Base-by-base conservation (phyloP, 148 eudicot genomes). In the Arctostaphylos glauca region DNA sequence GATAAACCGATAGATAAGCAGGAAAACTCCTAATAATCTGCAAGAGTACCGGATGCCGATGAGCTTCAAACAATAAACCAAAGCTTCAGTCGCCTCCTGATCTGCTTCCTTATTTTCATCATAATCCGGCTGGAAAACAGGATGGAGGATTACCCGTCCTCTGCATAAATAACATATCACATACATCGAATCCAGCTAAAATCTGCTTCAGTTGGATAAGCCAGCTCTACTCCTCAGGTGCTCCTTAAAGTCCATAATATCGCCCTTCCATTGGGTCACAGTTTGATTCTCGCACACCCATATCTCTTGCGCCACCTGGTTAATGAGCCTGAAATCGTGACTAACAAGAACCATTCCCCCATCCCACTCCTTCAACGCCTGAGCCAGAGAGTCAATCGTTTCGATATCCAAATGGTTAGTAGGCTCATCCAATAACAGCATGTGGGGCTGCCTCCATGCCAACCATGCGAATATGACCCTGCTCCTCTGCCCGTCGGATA, bases 291-390 rank as follows among this genome's bases (percentile, higher is more conserved):
- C 98, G 21, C 99, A 96, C 56, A 96, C 99, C 99, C 98, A 96
- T 52, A 96, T 94, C 90, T 96, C 99, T 5, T 92, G 89, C 2
- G 99, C 99, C 81, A 96, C 99, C 90, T 96, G 96, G 87, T 92
- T 94, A 47, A 95, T 95, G 38, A 95, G 94, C 92, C 98, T 88
- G 70, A 95, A 95, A 71, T 95, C 98, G 13, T 95, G 98, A 78
- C 98, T 94, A 66, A 95, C 98, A 50, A 95, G 92, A 71, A 95
- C 98, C 95, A 95, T 50, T n/a, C 98, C 98, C 9, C 98, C 98
- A 76, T 95, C 98, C 98, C 98, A 95, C 76, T 95, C 98, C 19
- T 94, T 94, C 84, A 95, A 83, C 0, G 98, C 98, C 91, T 92
- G 96, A 2, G 96, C 98, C 77, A 95, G 83, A 0, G 98, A 96